These are phyloP conservation scores for Melaleuca quinquenervia DNA, from an alignment of 345 rosid genomes.

Conservation along the genomic window DNA sequence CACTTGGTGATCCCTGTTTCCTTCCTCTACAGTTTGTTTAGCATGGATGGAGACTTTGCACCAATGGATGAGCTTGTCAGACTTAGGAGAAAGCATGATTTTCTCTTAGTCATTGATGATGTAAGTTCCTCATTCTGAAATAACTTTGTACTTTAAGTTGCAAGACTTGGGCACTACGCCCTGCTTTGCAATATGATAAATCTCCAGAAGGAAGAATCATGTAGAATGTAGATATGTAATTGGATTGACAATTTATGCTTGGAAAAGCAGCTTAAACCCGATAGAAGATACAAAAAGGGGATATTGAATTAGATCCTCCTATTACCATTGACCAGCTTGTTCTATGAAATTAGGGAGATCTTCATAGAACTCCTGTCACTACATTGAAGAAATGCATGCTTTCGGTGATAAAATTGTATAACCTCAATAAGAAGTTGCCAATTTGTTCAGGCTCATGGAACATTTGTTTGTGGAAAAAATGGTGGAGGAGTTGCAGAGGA, in stretches of 20 bases:
- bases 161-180: background rate
- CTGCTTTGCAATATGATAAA: background rate
- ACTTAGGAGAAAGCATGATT: constrained; percentile 68
- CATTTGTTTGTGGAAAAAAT: constrained; percentile 82
- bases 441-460: constrained; percentile 81
- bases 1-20: background rate
- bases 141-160: background rate
- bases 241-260: background rate
- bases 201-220: background rate
- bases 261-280: background rate
- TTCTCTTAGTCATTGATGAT: constrained; percentile 80
- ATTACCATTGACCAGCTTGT: background rate
- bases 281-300: background rate
- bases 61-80: constrained; percentile 67
- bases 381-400: background rate
- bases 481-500: constrained; percentile 94
- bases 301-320: background rate
- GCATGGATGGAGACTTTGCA: constrained; percentile 99
- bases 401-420: background rate
- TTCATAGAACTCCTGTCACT: background rate
- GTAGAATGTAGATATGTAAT: background rate
- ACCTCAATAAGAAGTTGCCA: background rate
- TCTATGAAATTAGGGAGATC: background rate
- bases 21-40: constrained; percentile 56
- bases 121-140: constrained; percentile 31